Conservation (phyloP, 2,329 filamentous ascomycete species). For the Aspergillus flavus region DNA sequence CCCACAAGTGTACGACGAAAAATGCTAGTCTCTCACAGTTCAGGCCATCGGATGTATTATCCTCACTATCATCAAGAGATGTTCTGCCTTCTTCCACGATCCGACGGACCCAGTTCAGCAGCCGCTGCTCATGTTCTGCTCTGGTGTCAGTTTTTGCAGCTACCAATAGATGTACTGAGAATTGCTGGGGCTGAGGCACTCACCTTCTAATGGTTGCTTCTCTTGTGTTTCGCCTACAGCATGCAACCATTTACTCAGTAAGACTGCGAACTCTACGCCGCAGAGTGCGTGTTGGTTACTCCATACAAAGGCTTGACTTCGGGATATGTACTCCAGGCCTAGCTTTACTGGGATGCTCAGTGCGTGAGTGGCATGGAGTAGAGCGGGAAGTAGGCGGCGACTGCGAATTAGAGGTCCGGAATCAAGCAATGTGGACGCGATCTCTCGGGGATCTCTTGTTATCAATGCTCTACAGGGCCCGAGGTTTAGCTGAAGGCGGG, state of each 20-base stretch:
- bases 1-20: conserved; percentile 24
- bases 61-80: conserved; percentile 17
- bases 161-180: not conserved
- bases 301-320: conserved; percentile 25
- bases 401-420: conserved; percentile 54
- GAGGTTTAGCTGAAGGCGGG: conserved; percentile 46
- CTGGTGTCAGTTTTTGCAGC: not conserved
- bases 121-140: conserved; percentile 18
- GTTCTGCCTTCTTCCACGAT: conserved; percentile 26
- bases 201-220: conserved; percentile 13
- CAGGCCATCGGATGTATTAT: not conserved
- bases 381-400: conserved; percentile 62
- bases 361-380: conserved; percentile 68
- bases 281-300: conserved; percentile 30
- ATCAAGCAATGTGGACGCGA: conserved; percentile 34
- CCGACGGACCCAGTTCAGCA: conserved; percentile 23
- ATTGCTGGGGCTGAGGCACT: not conserved
- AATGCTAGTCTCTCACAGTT: conserved; percentile 18
- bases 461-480: conserved; percentile 55
- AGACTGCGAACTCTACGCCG: conserved; percentile 27
- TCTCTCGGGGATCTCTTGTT: conserved; percentile 61
- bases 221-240: conserved; percentile 11
- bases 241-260: conserved; percentile 28
- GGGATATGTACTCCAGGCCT: conserved; percentile 24
- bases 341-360: conserved; percentile 55